Percentiles rank a stretch among this genome's conserved stretches.
Evolutionary conservation across 176 grass and related monocot species (phyloP).

Genomic region (Oryza coarctata): DNA sequence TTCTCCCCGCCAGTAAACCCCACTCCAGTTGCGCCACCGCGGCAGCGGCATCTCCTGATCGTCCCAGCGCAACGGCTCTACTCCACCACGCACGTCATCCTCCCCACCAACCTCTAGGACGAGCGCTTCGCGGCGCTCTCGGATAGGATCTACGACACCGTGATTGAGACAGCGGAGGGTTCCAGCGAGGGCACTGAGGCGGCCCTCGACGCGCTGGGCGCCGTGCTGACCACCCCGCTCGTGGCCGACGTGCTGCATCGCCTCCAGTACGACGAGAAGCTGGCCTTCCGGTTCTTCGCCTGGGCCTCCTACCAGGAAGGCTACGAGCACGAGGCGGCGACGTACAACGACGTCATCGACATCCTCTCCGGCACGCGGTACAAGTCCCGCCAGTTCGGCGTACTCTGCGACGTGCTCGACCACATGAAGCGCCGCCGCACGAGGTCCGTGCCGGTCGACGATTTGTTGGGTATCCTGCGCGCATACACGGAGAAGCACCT

Average conservation of each 20-base stretch:
- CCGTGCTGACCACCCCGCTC: constrained; percentile 57
- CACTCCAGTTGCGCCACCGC: not conserved
- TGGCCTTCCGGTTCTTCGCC: constrained; percentile 82
- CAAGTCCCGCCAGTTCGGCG: constrained; percentile 71
- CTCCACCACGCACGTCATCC: constrained; percentile 36
- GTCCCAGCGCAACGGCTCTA: constrained; percentile 18
- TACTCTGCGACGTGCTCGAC: constrained; percentile 85
- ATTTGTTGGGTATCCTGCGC: constrained; percentile 54
- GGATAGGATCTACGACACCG: constrained; percentile 45
- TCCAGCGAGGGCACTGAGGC: constrained; percentile 39
- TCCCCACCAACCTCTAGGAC: constrained; percentile 42
- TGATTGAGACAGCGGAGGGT: constrained; percentile 26
- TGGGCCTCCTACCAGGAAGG: constrained; percentile 60
- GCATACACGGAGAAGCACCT: constrained; percentile 76
- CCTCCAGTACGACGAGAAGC: constrained; percentile 83
- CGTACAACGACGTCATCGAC: constrained; percentile 82
- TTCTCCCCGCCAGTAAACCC: not conserved
- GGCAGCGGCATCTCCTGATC: not conserved
- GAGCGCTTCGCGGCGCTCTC: constrained; percentile 29
- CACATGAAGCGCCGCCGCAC: constrained; percentile 72
- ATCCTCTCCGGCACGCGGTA: constrained; percentile 89
- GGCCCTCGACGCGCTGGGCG: constrained; percentile 46
- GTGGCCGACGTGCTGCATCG: constrained; percentile 69
- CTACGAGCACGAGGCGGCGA: constrained; percentile 61
- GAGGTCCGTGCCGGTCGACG: constrained; percentile 55